phyloP scores from a whole-genome alignment of 345 rosid genomes.

The Populus tremula region DNA sequence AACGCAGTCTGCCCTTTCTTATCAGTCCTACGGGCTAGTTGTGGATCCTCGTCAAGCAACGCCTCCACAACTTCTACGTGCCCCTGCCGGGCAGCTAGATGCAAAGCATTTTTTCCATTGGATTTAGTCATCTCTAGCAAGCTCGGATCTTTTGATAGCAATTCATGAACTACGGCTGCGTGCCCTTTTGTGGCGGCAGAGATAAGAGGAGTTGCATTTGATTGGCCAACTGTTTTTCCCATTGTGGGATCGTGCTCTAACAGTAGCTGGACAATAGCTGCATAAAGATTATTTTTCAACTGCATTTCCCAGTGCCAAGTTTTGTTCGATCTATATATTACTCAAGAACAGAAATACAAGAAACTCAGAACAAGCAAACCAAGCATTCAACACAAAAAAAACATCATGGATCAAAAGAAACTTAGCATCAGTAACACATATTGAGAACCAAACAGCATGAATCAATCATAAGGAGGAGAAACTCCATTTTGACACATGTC shows the following conservation, averaged over 20 bases:
- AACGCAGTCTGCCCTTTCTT: slow-evolving; percentile 93
- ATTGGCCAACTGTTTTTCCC: slow-evolving; percentile 71
- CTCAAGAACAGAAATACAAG: slow-evolving; percentile 9
- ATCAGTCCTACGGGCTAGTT: slow-evolving; percentile 72
- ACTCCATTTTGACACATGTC: too few species aligned
- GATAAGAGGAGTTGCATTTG: slow-evolving; percentile 77
- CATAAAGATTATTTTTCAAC: slow-evolving; percentile 25
- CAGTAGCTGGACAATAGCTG: slow-evolving; percentile 76
- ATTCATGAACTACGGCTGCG: slow-evolving; percentile 49
- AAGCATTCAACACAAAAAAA: neutral
- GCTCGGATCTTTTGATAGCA: slow-evolving; percentile 61
- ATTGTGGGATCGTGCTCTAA: slow-evolving; percentile 60
- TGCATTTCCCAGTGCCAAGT: neutral
- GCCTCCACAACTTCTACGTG: slow-evolving; percentile 72
- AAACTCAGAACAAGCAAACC: neutral
- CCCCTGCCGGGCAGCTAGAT: slow-evolving; percentile 89
- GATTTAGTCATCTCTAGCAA: slow-evolving; percentile 59
- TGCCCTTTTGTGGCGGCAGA: slow-evolving; percentile 87
- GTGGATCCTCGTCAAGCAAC: slow-evolving; percentile 65
- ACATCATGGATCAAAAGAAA: neutral
- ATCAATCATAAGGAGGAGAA: too few species aligned
- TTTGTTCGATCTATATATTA: neutral
- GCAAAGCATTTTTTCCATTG: slow-evolving; percentile 88
- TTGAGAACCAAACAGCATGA: neutral
- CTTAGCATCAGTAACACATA: neutral